Evolutionary conservation across 2,329 filamentous ascomycete species (phyloP), one percentile per base, ranked within the genome.

Genomic region (Fusarium algeriense): DNA sequence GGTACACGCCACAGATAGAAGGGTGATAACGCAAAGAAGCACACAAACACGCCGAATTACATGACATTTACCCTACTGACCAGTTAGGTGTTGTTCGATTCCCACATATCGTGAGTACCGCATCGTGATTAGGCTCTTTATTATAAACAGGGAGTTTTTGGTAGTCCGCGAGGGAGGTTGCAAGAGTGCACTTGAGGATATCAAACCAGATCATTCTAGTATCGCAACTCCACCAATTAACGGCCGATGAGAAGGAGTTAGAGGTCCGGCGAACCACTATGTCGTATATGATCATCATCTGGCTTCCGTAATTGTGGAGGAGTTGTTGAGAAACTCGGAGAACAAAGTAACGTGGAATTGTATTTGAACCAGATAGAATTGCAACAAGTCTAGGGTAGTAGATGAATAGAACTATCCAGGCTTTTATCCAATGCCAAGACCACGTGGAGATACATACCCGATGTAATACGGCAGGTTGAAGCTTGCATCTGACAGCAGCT

Each of bases 391-490:
- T 64, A 59, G 60, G 48, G 54, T 65, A 55, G 38, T 23, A 28
- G 8, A 26, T 12, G 10, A 32, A 34, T 23, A 55, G 8, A 34
- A 26, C 45, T 45, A 30, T 58, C 57, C 20, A 34, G 38, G 48
- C 70, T 66, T 30, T 50, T 55, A 38, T 65, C 74, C 74, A 76
- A 67, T 75, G 63, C 67, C 54, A 60, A 43, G 65, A 61, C 74
- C 73, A 76, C 73, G 74, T 76, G 74, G 73, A 74, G 35, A 44
- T 37, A 37, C 35, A 56, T 49, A 41, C 35, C 54, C 23, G 40
- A n/a, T 23, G 66, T 46, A 40, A 59, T 50, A 35, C 32, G 34
- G 20, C 44, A 59, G 38, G 52, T 53, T 44, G 58, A 65, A 41
- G 34, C 54, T 54, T 71, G 49, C 67, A 70, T 58, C 17, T 45